Conservation (phyloP, 768 basidiomycete species). For the Xerocomus brunneocitrinus region DNA sequence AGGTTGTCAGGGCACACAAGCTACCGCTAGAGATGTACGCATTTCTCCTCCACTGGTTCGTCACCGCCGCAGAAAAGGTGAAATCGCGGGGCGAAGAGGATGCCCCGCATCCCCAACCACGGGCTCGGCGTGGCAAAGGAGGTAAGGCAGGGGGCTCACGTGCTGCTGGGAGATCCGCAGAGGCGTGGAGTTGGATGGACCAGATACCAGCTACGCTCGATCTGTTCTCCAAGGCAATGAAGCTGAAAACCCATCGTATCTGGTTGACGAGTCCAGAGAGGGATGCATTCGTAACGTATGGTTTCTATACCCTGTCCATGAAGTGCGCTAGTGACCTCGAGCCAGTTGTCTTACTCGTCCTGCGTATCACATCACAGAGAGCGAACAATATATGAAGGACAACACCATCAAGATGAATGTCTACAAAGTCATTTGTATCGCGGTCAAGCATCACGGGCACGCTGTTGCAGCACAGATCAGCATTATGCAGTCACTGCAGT, state of each 20-base stretch:
- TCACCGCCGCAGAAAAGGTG: constrained; percentile 72
- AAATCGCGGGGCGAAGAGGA: constrained; percentile 49
- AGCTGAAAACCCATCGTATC: constrained; percentile 67
- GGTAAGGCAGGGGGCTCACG: constrained; percentile 44
- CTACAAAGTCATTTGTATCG: constrained; percentile 84
- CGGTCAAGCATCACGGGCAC: constrained; percentile 90
- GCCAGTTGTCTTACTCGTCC: constrained; percentile 84
- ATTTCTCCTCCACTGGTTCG: constrained; percentile 92
- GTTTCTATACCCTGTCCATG: background rate
- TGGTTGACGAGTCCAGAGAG: constrained; percentile 87
- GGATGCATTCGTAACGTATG: constrained; percentile 75
- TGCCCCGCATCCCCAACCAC: constrained; percentile 42
- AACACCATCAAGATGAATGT: constrained; percentile 65
- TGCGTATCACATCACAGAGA: constrained; percentile 82
- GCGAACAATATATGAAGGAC: constrained; percentile 83
- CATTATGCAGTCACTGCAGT: constrained; percentile 89
- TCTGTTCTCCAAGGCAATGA: constrained; percentile 68
- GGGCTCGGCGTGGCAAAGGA: constrained; percentile 54
- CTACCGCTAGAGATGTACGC: constrained; percentile 83
- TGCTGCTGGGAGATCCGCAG: constrained; percentile 41
- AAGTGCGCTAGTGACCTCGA: background rate
- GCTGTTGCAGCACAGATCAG: constrained; percentile 78
- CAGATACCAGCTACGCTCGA: constrained; percentile 69
- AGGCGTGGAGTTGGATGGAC: constrained; percentile 69
- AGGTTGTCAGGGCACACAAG: constrained; percentile 60